Evolutionary conservation across 202 grass and related monocot species (phyloP).

Genomic region (Schoenoplectus triqueter): DNA sequence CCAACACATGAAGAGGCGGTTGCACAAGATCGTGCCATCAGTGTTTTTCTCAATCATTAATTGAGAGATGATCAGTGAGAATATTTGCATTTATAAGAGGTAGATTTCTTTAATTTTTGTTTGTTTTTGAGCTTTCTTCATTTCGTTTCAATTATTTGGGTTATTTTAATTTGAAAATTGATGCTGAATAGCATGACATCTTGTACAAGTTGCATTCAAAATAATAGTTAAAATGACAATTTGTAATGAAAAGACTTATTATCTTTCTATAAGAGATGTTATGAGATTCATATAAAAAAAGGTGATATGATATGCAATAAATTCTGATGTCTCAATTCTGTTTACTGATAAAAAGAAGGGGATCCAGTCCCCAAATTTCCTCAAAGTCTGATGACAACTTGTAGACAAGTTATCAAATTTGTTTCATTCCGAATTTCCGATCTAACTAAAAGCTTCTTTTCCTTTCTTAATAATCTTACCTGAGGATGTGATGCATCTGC

Average conservation of each 20-base stretch:
- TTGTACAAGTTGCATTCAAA: constrained; percentile 17
- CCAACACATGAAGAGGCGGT: constrained; percentile 53
- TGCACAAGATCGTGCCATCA: constrained; percentile 65
- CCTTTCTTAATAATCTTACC: constrained; percentile 5
- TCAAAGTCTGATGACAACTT: no score
- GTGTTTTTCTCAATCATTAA: constrained; percentile 57
- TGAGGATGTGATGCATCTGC: neutral
- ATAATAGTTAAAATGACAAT: constrained; percentile 14
- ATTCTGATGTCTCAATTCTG: neutral
- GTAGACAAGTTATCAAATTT: neutral
- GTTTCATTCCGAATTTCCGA: neutral
- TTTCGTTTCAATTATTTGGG: neutral
- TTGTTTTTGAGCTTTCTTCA: neutral
- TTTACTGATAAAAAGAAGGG: no score
- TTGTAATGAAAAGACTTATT: neutral
- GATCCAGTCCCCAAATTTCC: no score
- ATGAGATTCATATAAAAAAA: neutral
- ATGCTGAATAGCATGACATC: neutral
- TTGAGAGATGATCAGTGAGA: neutral
- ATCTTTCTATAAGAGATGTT: neutral
- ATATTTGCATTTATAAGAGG: constrained; percentile 9
- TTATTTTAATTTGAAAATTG: constrained; percentile 19
- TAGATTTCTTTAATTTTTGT: constrained; percentile 13
- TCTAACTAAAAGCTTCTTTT: neutral
- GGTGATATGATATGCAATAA: neutral